Base-by-base conservation (phyloP, 1,139 yeast genomes). In the Saccharomyces pastorianus region DNA sequence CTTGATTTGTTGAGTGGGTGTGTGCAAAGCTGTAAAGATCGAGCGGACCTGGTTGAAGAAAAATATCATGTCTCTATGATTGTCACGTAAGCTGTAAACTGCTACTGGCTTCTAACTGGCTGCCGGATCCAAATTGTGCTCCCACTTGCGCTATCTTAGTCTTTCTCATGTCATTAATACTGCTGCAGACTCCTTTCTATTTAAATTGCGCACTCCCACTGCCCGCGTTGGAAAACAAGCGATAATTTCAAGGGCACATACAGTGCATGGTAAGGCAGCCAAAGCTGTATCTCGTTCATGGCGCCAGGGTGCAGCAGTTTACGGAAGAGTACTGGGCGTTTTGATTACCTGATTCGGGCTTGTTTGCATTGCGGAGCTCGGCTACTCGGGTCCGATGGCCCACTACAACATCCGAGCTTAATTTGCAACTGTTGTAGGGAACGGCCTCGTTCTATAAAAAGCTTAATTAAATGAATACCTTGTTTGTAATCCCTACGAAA, bases 21-120 rank as follows among this genome's bases (percentile, higher is more conserved):
- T 56, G 53, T 67, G 65, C 13, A 68, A 66, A 46, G 63, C 61
- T 20, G 62, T 61, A 51, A 67, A 67, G 2, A 66, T 65, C 42
- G 61, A 62, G 47, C 69, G 57, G 20, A 66, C 62, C 53, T 67
- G 71, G 38, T 60, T 61, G 55, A 65, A 64, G 48, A 65, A 60
- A 52, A 63, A 59, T 25, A 62, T 49, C 67, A 67, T 64, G 14
- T n/a, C 26, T 26, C n/a, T 13, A 32, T 5, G n/a, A n/a, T 7
- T n/a, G 14, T n/a, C 8, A 20, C 23, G 23, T 32, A 32, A 32
- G 38, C 14, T 32, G 23, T 32, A 32, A 32, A 32, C 38, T 32
- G 2, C 38, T 32, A 13, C 38, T 32, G 23, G 14, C 14, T 32
- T 32, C 38, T 32, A 3, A 32, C 38, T 13, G 38, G 38, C 38